A percentile compares a stretch with the other conserved stretches of the same genome.
Evolutionary conservation across 1,139 yeast genomes (phyloP).

Genomic region (Magnusiomyces paraingens): DNA sequence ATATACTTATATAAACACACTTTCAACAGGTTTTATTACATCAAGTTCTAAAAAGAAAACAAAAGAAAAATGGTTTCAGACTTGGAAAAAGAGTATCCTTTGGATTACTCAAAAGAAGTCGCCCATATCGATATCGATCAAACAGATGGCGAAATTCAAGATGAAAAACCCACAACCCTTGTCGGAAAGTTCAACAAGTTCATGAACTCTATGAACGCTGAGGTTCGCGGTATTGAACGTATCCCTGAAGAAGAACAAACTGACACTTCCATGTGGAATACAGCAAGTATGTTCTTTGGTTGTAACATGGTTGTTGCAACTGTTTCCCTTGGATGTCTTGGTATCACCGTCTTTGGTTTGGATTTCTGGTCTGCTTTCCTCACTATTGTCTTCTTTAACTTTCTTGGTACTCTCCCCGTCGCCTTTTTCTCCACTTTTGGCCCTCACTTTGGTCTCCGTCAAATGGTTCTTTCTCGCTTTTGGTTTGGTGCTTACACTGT

Average conservation of each 20-base stretch:
- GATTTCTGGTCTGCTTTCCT: constrained; percentile 63
- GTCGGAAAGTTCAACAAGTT: too few relatives aligned
- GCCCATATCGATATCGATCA: too few relatives aligned
- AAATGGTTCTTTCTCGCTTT: constrained; percentile 74
- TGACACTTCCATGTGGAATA: constrained; percentile 55
- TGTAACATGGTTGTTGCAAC: constrained; percentile 88
- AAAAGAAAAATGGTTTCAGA: too few relatives aligned
- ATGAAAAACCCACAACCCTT: too few relatives aligned
- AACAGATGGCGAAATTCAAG: too few relatives aligned
- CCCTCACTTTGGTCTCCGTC: constrained; percentile 79
- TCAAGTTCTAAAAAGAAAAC: too few relatives aligned
- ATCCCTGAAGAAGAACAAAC: constrained; percentile 63
- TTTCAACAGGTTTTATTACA: too few relatives aligned
- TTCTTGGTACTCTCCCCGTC: constrained; percentile 69
- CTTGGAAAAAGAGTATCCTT: too few relatives aligned
- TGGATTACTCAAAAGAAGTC: too few relatives aligned
- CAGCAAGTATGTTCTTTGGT: constrained; percentile 89
- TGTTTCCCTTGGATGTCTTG: constrained; percentile 74
- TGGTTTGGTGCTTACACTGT: constrained; percentile 70
- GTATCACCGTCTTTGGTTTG: constrained; percentile 45
- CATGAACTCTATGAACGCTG: constrained; percentile 30
- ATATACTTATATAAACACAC: too few relatives aligned
- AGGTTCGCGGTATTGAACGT: constrained; percentile 62
- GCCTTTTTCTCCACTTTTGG: constrained; percentile 83
- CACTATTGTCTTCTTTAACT: constrained; percentile 61